Base-by-base conservation (phyloP, 352 stramenopile genomes). In the Phytophthora citricola region DNA sequence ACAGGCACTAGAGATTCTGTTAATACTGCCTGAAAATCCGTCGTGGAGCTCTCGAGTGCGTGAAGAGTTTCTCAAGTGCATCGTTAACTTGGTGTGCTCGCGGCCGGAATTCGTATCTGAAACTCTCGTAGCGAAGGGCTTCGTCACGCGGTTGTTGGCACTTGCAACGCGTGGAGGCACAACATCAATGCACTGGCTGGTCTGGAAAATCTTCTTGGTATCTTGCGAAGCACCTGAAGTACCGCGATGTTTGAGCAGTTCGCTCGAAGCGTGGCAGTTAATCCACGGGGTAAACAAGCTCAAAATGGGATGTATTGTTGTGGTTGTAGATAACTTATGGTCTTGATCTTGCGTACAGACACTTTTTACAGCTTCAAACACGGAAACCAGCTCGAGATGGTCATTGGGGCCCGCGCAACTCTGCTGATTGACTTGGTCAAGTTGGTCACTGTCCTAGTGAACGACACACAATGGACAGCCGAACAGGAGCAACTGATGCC, bases 61-160 rank as follows among this genome's bases (percentile, higher is more conserved):
- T 6, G 81, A 87, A 68, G 83, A 89, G 69, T 72, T 78, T 26
- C 56, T 92, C 48, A 92, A 89, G 60, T 92, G 83, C 67, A 65
- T 75, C 43, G 82, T 92, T 52, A 92, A 92, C 48, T 87, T 74
- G 22, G 70, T 91, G 8, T 89, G 85, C 58, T 82, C 66, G 26
- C 70, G 83, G 6, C 79, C 78, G 5, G 76, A 86, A 5, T 92
- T 92, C 44, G 72, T 91, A 22, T 55, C 51, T 9, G 59, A 77
- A 45, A 51, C 58, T 34, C 58, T 79, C 24, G 27, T 85, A 9
- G 9, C 54, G 2, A 60, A 73, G 3, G 44, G 39, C 0, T 78
- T 78, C 32, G 20, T 56, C 8, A 49, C 40, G 36, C 73, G 75
- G 1, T 27, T 89, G 17, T 36, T 89, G 0, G 54, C 24, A 0